Evolutionary conservation across 352 stramenopile species (phyloP).

Genomic region (Globisporangium radiosum): DNA sequence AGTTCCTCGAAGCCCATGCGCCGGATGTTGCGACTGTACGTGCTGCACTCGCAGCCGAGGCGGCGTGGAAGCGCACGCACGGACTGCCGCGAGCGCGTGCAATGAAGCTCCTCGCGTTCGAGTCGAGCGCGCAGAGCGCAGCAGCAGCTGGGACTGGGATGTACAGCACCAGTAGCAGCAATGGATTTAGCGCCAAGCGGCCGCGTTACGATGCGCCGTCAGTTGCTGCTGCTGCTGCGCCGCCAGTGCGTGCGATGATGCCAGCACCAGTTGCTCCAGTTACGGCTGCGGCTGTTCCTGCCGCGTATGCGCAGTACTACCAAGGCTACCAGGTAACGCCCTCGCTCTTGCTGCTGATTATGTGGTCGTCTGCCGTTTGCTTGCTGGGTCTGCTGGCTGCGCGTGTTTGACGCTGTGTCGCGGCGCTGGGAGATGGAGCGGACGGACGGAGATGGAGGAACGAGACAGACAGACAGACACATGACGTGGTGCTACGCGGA

Average conservation of each 20-base stretch:
- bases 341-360: too few species aligned
- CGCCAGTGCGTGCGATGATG: constrained; percentile 4
- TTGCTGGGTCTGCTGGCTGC: neutral
- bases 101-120: constrained; percentile 51
- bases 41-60: constrained; percentile 39
- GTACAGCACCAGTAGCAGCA: constrained; percentile 15
- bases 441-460: too few species aligned
- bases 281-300: constrained; percentile 21
- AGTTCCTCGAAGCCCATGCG: constrained; percentile 64
- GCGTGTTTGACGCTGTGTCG: constrained; percentile 10
- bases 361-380: constrained; percentile 5
- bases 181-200: constrained; percentile 44
- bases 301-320: constrained; percentile 54
- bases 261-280: constrained; percentile 7
- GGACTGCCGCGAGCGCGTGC: constrained; percentile 38
- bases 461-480: neutral
- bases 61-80: constrained; percentile 68
- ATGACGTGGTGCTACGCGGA: neutral
- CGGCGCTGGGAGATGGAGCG: neutral
- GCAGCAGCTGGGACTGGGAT: constrained; percentile 9
- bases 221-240: constrained; percentile 10
- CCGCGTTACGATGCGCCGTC: constrained; percentile 33
- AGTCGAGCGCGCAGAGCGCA: constrained; percentile 15
- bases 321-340: constrained; percentile 73
- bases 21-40: constrained; percentile 36